phyloP scores from a whole-genome alignment of 305 asterid genomes.

The Andrographis paniculata region DNA sequence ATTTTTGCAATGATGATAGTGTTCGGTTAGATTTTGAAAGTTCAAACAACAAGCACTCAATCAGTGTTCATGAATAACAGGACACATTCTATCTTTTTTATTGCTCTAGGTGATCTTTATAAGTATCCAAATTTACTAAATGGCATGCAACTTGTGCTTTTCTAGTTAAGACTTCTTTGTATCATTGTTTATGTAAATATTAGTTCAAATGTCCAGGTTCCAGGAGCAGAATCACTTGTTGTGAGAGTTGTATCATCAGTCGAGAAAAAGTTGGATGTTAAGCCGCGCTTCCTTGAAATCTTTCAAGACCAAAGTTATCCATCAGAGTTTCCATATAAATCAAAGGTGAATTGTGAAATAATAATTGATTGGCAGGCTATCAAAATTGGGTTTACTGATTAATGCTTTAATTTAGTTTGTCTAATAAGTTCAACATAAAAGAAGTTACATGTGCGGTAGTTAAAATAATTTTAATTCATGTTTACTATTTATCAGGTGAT shows the following conservation, averaged over 20 bases:
- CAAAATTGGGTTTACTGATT: conserved; percentile 9
- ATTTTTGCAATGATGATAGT: no score
- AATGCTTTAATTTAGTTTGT: conserved; percentile 6
- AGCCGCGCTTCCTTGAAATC: conserved; percentile 82
- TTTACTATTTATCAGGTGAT: conserved; percentile 55
- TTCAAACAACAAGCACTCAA: no score
- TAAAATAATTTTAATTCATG: conserved; percentile 14
- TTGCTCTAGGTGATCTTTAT: no score
- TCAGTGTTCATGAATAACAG: no score
- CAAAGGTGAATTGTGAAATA: conserved; percentile 47
- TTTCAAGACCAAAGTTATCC: conserved; percentile 92
- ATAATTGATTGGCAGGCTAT: conserved; percentile 7
- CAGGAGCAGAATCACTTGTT: conserved; percentile 94
- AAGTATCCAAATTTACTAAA: conserved; percentile 10
- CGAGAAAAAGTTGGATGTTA: conserved; percentile 95
- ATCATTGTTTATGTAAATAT: background rate
- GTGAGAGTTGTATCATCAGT: conserved; percentile 93
- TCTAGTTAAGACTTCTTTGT: conserved; percentile 4
- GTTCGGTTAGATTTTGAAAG: no score
- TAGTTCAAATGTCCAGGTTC: conserved; percentile 45
- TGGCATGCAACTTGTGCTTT: conserved; percentile 1
- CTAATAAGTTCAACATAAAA: background rate
- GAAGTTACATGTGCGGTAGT: conserved; percentile 7
- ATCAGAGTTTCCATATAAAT: conserved; percentile 71
- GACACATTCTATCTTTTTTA: no score